Percentiles rank a stretch among this genome's conserved stretches.
These are phyloP conservation scores for Pontederia paniculata DNA, from an alignment of 176 grass and related monocot species.

Conservation along the genomic window DNA sequence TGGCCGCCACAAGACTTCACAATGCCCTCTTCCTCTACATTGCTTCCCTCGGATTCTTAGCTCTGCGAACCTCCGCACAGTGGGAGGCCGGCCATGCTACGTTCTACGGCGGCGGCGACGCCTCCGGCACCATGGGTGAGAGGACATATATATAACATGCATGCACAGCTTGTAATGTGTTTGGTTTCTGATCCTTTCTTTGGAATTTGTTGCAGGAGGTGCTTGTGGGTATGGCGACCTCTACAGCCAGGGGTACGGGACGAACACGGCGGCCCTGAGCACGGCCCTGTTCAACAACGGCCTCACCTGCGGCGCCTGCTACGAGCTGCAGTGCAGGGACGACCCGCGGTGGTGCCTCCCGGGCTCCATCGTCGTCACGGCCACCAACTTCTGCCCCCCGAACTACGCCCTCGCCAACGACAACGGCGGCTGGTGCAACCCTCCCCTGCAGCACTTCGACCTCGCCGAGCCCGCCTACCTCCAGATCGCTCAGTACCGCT, in stretches of 20 bases:
- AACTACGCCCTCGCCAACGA: constrained; percentile 62
- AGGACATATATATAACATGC: no score
- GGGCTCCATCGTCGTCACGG: constrained; percentile 61
- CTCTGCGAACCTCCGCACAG: not conserved
- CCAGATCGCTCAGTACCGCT: constrained; percentile 66
- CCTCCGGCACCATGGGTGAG: constrained; percentile 7
- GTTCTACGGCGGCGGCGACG: not conserved
- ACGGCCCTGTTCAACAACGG: constrained; percentile 88
- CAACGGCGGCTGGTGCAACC: constrained; percentile 90
- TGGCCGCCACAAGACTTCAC: no score
- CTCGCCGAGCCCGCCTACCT: constrained; percentile 78
- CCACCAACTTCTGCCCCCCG: constrained; percentile 91
- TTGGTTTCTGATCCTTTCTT: no score
- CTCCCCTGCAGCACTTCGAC: constrained; percentile 68
- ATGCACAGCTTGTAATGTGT: no score
- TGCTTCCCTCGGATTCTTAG: not conserved
- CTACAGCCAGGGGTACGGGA: constrained; percentile 86
- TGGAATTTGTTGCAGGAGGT: constrained; percentile 38
- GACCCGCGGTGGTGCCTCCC: constrained; percentile 48
- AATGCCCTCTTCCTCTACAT: not conserved
- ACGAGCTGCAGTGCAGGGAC: constrained; percentile 51
- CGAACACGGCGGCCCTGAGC: constrained; percentile 86
- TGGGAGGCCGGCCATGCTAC: not conserved
- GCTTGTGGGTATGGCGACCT: constrained; percentile 92
- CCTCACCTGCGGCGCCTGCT: constrained; percentile 75